Conservation (phyloP, 2,329 filamentous ascomycete species). For the Colletotrichum plurivorum region DNA sequence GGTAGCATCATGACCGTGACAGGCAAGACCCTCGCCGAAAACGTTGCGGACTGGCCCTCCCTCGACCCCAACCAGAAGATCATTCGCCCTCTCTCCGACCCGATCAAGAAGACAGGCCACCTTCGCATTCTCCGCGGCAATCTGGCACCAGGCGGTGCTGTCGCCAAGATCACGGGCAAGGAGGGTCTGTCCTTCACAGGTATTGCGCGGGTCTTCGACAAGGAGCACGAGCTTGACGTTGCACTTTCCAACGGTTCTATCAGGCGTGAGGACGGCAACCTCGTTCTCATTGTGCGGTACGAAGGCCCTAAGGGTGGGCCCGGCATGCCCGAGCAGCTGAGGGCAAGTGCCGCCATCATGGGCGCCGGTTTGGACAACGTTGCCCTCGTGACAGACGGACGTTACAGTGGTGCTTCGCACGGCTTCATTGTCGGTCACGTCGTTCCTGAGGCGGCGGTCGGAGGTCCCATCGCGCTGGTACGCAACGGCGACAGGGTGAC, state of each 20-base stretch:
- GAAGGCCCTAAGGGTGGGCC: constrained; percentile 95
- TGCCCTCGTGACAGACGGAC: constrained; percentile 91
- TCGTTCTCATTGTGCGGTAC: constrained; percentile 92
- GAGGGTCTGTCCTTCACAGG: constrained; percentile 89
- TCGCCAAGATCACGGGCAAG: constrained; percentile 97
- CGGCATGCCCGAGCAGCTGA: constrained; percentile 96
- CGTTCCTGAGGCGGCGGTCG: constrained; percentile 89
- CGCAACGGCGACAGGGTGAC: constrained; percentile 85
- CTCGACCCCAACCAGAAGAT: constrained; percentile 85
- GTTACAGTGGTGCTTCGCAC: constrained; percentile 90
- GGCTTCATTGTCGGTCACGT: constrained; percentile 97
- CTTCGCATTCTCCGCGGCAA: constrained; percentile 91
- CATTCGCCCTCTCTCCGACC: constrained; percentile 79
- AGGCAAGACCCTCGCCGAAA: constrained; percentile 85
- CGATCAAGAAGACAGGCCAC: constrained; percentile 88
- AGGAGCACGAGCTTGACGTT: constrained; percentile 82
- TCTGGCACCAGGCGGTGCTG: constrained; percentile 88
- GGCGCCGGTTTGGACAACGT: constrained; percentile 90
- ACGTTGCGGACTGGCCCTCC: constrained; percentile 82
- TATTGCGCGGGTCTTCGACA: constrained; percentile 86
- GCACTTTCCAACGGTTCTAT: constrained; percentile 80
- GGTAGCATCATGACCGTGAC: constrained; percentile 86
- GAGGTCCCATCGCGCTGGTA: constrained; percentile 90
- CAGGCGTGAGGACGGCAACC: constrained; percentile 73
- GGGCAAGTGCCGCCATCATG: constrained; percentile 91